These are phyloP conservation scores for Gossypium stocksii DNA, from an alignment of 345 rosid species.

Conservation along the genomic window DNA sequence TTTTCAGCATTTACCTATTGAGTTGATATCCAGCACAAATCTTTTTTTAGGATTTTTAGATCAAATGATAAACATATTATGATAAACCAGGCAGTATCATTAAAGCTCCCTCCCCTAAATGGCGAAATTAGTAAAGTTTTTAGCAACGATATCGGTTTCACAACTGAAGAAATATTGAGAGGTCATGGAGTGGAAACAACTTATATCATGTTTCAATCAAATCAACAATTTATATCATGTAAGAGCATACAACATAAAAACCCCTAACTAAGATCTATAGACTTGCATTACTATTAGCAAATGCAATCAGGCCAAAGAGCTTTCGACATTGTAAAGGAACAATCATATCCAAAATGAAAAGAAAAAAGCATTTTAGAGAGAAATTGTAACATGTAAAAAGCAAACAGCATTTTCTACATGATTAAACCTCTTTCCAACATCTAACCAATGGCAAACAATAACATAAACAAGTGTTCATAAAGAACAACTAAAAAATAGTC, in stretches of 20 bases:
- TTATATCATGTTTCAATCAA: neutral
- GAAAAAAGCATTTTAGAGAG: neutral
- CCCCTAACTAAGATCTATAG: neutral
- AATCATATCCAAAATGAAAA: neutral
- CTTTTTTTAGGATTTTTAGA: neutral
- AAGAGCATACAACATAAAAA: neutral
- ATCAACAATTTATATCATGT: neutral
- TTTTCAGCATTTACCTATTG: slow-evolving; percentile 90
- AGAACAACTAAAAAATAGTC: too few relatives aligned
- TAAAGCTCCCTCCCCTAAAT: neutral
- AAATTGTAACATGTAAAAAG: neutral
- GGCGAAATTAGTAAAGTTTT: neutral
- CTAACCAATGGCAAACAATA: neutral
- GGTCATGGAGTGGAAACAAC: neutral
- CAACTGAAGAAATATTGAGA: neutral
- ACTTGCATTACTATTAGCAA: neutral
- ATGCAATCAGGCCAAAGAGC: neutral
- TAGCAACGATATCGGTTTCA: neutral
- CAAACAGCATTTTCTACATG: neutral
- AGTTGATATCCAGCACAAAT: neutral
- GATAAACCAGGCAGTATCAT: neutral
- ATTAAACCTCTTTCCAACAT: neutral
- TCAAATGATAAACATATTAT: neutral
- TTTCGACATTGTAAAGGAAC: neutral
- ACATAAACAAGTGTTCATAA: neutral